These are phyloP conservation scores for Poa annua DNA, from an alignment of 176 grass and related monocot species.

Conservation along the genomic window DNA sequence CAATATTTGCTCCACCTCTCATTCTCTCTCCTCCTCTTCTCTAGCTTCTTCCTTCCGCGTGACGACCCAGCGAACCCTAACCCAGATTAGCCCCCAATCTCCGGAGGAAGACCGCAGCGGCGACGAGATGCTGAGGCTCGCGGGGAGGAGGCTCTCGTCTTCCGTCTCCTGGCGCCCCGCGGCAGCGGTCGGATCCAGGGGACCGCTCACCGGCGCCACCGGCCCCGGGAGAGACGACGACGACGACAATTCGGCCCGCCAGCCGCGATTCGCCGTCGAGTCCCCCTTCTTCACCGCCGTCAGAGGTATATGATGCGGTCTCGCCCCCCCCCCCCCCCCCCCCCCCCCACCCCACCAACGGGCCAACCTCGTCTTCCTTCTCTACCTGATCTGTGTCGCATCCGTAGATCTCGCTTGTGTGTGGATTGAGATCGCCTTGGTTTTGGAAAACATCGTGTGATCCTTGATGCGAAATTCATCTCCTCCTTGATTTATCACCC, in stretches of 20 bases:
- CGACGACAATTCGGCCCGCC: constrained; percentile 25
- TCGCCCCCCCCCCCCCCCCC: neutral
- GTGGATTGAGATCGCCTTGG: constrained; percentile 12
- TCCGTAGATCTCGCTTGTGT: constrained; percentile 20
- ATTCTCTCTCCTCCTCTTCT: neutral
- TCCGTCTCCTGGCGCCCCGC: constrained; percentile 57
- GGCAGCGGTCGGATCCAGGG: constrained; percentile 34
- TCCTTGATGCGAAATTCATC: neutral
- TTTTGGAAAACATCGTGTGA: neutral
- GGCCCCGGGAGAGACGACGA: constrained; percentile 32
- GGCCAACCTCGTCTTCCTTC: neutral
- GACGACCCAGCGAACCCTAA: constrained; percentile 47
- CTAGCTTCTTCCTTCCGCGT: constrained; percentile 3
- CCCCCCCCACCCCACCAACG: no score
- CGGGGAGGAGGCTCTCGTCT: constrained; percentile 60
- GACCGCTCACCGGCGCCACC: constrained; percentile 36
- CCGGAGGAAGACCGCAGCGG: neutral
- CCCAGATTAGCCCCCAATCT: constrained; percentile 13
- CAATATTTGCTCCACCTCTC: constrained; percentile 39
- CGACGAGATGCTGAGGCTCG: constrained; percentile 57
- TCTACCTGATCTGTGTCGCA: neutral
- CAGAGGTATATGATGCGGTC: constrained; percentile 34
- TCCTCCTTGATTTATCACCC: neutral
- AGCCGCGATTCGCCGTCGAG: constrained; percentile 45
- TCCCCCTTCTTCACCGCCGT: constrained; percentile 42